Conservation (phyloP, 163 green algal genomes). For the Volvox carteri region DNA sequence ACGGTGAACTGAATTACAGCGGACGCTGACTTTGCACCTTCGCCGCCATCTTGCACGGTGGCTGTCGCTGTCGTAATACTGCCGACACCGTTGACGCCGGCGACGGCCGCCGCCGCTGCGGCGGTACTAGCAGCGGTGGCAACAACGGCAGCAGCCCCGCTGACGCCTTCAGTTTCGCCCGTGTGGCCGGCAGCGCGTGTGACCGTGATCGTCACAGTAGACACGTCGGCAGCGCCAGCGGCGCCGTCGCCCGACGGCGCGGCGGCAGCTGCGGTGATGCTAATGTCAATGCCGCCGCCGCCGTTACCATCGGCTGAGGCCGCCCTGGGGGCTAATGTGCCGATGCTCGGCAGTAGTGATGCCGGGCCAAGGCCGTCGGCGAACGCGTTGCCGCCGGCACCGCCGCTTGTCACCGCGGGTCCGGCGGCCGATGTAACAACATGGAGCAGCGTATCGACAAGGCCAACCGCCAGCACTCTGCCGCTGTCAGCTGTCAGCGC, state of each 20-base stretch:
- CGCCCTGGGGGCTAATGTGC: too few relatives aligned
- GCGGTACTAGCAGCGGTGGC: neutral
- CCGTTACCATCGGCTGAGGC: too few relatives aligned
- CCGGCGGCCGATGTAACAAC: conserved; percentile 5
- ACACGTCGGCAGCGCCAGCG: neutral
- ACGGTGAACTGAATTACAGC: conserved; percentile 35
- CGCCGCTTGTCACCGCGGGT: neutral
- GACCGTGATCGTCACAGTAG: conserved; percentile 32
- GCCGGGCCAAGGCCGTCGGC: too few relatives aligned
- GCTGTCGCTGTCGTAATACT: conserved; percentile 49
- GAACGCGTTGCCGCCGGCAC: neutral
- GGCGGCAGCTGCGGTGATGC: conserved; percentile 23
- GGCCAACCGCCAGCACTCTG: neutral
- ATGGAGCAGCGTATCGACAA: conserved; percentile 42
- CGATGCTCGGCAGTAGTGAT: too few relatives aligned
- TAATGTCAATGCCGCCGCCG: conserved; percentile 33
- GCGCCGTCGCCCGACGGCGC: neutral
- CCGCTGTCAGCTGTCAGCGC: too few relatives aligned
- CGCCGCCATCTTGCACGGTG: neutral
- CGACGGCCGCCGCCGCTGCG: neutral
- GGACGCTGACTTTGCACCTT: neutral
- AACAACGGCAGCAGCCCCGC: neutral
- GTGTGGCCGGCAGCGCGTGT: neutral
- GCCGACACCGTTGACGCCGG: neutral
- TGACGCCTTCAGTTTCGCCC: neutral